Percentiles rank a stretch among this genome's conserved stretches.
Evolutionary conservation across 1,284 basidiomycete species (phyloP).

Genomic region (Ceratobasidium papillatum): DNA sequence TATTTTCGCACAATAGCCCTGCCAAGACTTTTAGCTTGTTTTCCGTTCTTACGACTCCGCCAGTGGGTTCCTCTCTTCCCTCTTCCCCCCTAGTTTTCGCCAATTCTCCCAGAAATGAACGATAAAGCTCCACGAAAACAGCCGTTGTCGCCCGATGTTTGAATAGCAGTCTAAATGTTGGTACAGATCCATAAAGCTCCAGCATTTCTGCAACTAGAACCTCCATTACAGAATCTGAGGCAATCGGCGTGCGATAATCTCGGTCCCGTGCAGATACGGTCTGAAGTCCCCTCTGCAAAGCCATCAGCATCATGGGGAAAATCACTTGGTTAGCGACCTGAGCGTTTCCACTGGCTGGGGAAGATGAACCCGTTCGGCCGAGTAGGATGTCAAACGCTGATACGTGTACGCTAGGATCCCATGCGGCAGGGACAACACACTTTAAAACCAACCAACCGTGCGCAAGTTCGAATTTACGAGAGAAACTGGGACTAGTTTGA

Average conservation of each 20-base stretch:
- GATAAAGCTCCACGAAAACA: constrained; percentile 69
- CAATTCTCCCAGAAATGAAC: constrained; percentile 59
- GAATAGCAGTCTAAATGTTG: constrained; percentile 74
- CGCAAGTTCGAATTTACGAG: constrained; percentile 75
- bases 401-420: constrained; percentile 70
- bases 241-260: background rate
- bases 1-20: constrained; percentile 69
- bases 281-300: constrained; percentile 59
- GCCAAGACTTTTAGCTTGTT: constrained; percentile 75
- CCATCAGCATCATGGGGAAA: constrained; percentile 70
- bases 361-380: constrained; percentile 52
- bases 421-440: constrained; percentile 68
- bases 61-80: background rate
- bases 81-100: constrained; percentile 6
- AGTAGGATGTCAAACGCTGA: constrained; percentile 71
- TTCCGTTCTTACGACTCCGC: constrained; percentile 24
- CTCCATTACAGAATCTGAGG: constrained; percentile 61
- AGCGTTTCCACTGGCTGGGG: constrained; percentile 22
- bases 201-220: constrained; percentile 71
- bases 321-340: constrained; percentile 68
- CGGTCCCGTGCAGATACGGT: background rate
- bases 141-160: constrained; percentile 72
- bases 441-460: constrained; percentile 77
- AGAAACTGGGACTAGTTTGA: constrained; percentile 37
- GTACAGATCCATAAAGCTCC: constrained; percentile 65